phyloP scores from a whole-genome alignment of 2,329 filamentous ascomycete species.

The Dactylellina leptospora region DNA sequence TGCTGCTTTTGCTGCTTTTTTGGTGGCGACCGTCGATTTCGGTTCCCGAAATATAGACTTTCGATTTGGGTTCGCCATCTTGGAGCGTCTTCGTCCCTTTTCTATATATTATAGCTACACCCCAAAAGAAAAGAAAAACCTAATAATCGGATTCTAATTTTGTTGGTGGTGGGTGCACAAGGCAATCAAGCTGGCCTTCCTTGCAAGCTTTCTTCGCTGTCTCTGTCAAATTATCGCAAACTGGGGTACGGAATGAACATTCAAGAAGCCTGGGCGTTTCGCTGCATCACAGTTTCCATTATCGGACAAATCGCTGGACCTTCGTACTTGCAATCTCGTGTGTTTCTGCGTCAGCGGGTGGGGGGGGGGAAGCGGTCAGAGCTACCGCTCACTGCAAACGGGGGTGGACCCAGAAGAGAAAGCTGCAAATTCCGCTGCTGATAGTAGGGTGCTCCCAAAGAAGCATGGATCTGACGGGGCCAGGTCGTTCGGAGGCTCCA shows the following conservation, averaged over 20 bases:
- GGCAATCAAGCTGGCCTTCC: no score
- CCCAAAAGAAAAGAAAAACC: no score
- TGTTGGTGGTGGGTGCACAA: no score
- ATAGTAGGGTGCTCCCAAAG: slow-evolving; percentile 10
- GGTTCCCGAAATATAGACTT: slow-evolving; percentile 36
- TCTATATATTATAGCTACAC: slow-evolving; percentile 12
- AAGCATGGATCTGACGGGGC: slow-evolving; percentile 1
- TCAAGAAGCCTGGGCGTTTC: slow-evolving; percentile 9
- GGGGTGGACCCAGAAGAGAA: slow-evolving; percentile 33
- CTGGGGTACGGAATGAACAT: slow-evolving; percentile 3
- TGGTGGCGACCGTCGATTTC: background rate
- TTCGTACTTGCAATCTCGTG: background rate
- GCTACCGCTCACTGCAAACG: slow-evolving; percentile 25
- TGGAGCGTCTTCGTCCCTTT: slow-evolving; percentile 1
- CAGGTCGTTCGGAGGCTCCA: background rate
- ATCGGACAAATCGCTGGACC: background rate
- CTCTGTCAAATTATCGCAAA: no score
- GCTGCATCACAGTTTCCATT: slow-evolving; percentile 18
- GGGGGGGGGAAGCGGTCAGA: background rate
- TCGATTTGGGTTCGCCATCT: slow-evolving; percentile 26
- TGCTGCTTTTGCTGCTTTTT: background rate
- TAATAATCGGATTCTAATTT: no score
- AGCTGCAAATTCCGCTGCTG: slow-evolving; percentile 13
- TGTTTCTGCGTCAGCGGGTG: background rate
- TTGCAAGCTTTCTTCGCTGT: slow-evolving; percentile 3